Evolutionary conservation across 768 basidiomycete species (phyloP).

Genomic region (Panaeolus papilionaceus): DNA sequence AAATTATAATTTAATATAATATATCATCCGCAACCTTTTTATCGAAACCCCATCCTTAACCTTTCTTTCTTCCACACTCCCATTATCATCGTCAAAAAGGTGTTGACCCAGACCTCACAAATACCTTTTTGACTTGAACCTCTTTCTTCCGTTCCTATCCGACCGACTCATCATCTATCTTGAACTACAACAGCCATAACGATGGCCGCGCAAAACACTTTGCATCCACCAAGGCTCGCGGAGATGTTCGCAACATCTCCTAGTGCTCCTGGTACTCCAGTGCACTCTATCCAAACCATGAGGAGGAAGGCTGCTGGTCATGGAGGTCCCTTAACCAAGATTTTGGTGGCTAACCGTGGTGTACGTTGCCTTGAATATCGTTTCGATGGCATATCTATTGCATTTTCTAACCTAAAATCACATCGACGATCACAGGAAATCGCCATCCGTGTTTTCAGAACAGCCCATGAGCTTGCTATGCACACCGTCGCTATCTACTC

Average conservation of each 20-base stretch:
- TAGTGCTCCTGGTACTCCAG: slow-evolving; percentile 82
- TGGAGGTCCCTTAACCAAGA: slow-evolving; percentile 88
- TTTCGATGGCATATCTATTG: slow-evolving; percentile 20
- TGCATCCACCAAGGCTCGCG: slow-evolving; percentile 79
- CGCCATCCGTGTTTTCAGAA: slow-evolving; percentile 97
- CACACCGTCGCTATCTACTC: slow-evolving; percentile 99
- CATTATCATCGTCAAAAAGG: slow-evolving; percentile 7
- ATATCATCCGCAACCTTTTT: slow-evolving; percentile 10
- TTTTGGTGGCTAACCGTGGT: slow-evolving; percentile 91
- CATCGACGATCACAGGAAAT: slow-evolving; percentile 73
- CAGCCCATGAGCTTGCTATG: slow-evolving; percentile 98
- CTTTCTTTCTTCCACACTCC: slow-evolving; percentile 8
- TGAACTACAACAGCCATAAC: slow-evolving; percentile 31
- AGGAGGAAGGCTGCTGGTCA: slow-evolving; percentile 91
- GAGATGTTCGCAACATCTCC: slow-evolving; percentile 76
- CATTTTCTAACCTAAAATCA: slow-evolving; percentile 22
- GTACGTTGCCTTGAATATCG: slow-evolving; percentile 49
- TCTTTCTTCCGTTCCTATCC: slow-evolving; percentile 15
- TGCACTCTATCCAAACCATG: slow-evolving; percentile 92
- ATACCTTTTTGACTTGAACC: slow-evolving; percentile 1
- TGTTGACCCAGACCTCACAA: neutral
- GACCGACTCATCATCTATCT: slow-evolving; percentile 14
- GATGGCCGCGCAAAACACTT: slow-evolving; percentile 47
- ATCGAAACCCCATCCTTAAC: neutral
- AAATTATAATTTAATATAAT: slow-evolving; percentile 5